Percentiles rank a stretch among this genome's conserved stretches.
These are phyloP conservation scores for Albophoma yamanashiensis DNA, from an alignment of 2,329 filamentous ascomycete species.

Conservation along the genomic window DNA sequence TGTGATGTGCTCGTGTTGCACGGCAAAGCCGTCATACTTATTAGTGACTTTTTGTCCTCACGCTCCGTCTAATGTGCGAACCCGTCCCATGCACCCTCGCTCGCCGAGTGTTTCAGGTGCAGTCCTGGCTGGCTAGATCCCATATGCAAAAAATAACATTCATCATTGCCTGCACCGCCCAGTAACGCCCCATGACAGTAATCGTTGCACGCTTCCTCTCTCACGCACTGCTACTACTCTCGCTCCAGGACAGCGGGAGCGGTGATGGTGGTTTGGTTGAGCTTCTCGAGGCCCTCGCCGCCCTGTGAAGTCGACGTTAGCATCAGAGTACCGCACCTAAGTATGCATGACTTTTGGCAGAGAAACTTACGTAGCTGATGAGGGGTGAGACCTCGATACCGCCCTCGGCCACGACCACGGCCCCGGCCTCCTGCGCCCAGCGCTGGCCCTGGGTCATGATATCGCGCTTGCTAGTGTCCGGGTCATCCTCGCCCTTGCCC, in stretches of 20 bases:
- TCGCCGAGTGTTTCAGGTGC: background rate
- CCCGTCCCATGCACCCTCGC: background rate
- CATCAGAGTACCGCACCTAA: background rate
- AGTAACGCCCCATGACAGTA: background rate
- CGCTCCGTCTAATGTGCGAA: background rate
- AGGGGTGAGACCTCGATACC: conserved; percentile 88
- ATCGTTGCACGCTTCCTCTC: background rate
- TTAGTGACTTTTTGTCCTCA: background rate
- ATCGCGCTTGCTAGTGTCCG: conserved; percentile 82
- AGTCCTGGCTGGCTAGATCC: background rate
- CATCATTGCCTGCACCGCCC: background rate
- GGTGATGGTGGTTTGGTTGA: conserved; percentile 41
- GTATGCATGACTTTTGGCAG: background rate
- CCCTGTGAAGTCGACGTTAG: conserved; percentile 27
- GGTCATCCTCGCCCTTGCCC: conserved; percentile 84
- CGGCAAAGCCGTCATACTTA: background rate
- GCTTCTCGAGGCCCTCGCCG: conserved; percentile 50
- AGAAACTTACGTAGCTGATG: conserved; percentile 82
- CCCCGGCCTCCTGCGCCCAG: conserved; percentile 75
- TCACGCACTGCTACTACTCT: conserved; percentile 16
- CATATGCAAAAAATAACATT: background rate
- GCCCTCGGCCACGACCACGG: conserved; percentile 53
- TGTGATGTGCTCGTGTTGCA: background rate
- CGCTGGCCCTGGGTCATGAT: conserved; percentile 83
- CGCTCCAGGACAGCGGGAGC: conserved; percentile 41